These are phyloP conservation scores for Juglanconis sp. DNA, from an alignment of 2,329 filamentous ascomycete genomes.

Conservation along the genomic window DNA sequence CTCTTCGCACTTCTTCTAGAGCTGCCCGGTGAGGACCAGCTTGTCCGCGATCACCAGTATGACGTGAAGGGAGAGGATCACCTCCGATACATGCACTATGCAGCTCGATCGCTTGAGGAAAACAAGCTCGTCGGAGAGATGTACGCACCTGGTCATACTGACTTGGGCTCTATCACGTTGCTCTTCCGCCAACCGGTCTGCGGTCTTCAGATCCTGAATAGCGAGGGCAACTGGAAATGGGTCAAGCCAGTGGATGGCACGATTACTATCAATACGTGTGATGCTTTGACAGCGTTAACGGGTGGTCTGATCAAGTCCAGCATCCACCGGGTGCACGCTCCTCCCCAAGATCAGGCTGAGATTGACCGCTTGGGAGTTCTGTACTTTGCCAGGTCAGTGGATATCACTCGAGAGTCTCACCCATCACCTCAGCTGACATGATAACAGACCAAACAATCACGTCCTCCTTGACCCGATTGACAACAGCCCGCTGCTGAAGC, in stretches of 20 bases:
- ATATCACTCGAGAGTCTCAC: too few species aligned
- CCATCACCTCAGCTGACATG: background rate
- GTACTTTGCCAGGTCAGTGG: slow-evolving; percentile 35
- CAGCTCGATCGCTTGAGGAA: slow-evolving; percentile 45
- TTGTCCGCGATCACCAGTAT: slow-evolving; percentile 55
- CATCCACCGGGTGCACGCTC: slow-evolving; percentile 32
- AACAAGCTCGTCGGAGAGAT: slow-evolving; percentile 41
- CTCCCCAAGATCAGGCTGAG: slow-evolving; percentile 28
- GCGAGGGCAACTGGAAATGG: slow-evolving; percentile 48
- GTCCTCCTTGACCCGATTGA: slow-evolving; percentile 34
- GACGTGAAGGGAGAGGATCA: slow-evolving; percentile 57
- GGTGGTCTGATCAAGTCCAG: slow-evolving; percentile 44
- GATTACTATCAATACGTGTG: slow-evolving; percentile 50
- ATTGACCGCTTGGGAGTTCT: slow-evolving; percentile 38
- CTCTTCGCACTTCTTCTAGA: slow-evolving; percentile 61
- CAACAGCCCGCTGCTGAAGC: slow-evolving; percentile 34
- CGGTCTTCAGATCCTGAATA: slow-evolving; percentile 50
- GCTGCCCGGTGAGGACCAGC: slow-evolving; percentile 51
- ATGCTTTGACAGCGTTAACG: slow-evolving; percentile 46
- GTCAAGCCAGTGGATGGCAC: slow-evolving; percentile 47
- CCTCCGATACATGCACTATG: slow-evolving; percentile 61
- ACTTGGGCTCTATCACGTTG: slow-evolving; percentile 53
- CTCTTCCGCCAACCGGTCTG: slow-evolving; percentile 58
- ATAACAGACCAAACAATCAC: slow-evolving; percentile 36
- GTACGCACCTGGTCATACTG: slow-evolving; percentile 51